phyloP scores from a whole-genome alignment of 257 asterid genomes.

The Voacanga thouarsii region DNA sequence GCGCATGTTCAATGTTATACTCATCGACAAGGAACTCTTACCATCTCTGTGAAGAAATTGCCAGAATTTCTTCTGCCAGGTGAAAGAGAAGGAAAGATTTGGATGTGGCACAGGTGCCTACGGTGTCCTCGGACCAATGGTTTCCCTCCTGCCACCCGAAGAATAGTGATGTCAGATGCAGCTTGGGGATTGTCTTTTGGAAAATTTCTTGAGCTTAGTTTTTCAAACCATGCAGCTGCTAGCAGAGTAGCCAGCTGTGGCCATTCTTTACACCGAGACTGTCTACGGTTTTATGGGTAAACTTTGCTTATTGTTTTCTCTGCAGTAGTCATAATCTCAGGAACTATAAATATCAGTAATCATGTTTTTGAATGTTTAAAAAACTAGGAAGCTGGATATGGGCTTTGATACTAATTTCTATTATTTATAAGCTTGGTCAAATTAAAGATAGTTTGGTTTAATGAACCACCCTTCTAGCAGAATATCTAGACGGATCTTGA shows the following conservation, averaged over 20 bases:
- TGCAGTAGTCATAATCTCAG: not conserved
- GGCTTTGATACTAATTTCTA: not conserved
- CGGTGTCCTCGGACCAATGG: conserved; percentile 83
- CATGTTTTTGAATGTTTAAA: not conserved
- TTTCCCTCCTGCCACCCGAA: conserved; percentile 90
- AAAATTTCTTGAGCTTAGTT: conserved; percentile 96
- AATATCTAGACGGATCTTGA: conserved; percentile 16
- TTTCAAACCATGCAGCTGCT: conserved; percentile 98
- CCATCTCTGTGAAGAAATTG: conserved; percentile 86
- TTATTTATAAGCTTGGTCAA: not conserved
- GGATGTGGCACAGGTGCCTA: conserved; percentile 99
- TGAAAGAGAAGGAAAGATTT: conserved; percentile 81
- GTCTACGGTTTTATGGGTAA: conserved; percentile 98
- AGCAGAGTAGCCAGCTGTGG: conserved; percentile 99
- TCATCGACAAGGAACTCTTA: conserved; percentile 91
- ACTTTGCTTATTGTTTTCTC: conserved; percentile 20
- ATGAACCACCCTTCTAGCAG: not conserved
- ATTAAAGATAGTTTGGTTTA: not conserved
- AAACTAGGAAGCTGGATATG: not conserved
- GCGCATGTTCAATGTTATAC: conserved; percentile 97
- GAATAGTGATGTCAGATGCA: conserved; percentile 98
- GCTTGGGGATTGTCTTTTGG: conserved; percentile 99
- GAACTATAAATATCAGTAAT: conserved; percentile 1
- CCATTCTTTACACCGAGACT: conserved; percentile 91
- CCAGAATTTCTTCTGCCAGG: conserved; percentile 77